phyloP scores from a whole-genome alignment of 2,329 filamentous ascomycete genomes.

The Diaporthe sp. region DNA sequence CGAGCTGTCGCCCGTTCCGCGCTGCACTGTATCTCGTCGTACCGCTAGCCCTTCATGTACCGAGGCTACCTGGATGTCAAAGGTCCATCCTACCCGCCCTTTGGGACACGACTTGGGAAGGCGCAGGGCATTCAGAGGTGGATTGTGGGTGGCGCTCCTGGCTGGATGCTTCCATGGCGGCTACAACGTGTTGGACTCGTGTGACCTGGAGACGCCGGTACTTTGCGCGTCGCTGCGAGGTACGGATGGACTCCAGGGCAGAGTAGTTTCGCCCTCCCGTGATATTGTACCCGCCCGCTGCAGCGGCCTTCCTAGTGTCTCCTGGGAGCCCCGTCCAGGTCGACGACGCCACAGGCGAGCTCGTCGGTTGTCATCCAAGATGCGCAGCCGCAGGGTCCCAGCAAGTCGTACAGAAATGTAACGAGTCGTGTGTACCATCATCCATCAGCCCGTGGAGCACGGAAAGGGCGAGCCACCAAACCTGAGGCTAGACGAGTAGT shows the following conservation, averaged over 20 bases:
- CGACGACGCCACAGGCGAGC: constrained; percentile 19
- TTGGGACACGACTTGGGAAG: constrained; percentile 1
- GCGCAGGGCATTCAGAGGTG: constrained; percentile 17
- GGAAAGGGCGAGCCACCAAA: constrained; percentile 11
- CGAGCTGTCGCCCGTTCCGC: constrained; percentile 27
- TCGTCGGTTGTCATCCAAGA: constrained; percentile 3
- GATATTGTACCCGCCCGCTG: constrained; percentile 16
- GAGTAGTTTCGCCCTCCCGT: constrained; percentile 15
- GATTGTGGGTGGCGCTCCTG: background rate
- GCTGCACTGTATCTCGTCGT: constrained; percentile 23
- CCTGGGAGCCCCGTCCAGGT: background rate
- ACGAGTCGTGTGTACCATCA: constrained; percentile 25
- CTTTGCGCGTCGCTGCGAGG: constrained; percentile 10
- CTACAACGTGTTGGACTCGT: constrained; percentile 13
- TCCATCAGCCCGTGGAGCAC: constrained; percentile 4
- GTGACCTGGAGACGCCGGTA: constrained; percentile 26
- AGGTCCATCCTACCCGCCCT: constrained; percentile 13
- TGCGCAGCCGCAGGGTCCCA: constrained; percentile 13
- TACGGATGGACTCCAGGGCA: background rate
- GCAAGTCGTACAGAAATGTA: constrained; percentile 28
- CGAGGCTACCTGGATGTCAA: constrained; percentile 26
- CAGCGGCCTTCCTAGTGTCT: background rate
- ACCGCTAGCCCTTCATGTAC: constrained; percentile 31
- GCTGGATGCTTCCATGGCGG: constrained; percentile 24
- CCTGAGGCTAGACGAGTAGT: constrained; percentile 29